A percentile compares a stretch with the other conserved stretches of the same genome.
These are phyloP conservation scores for Aspergillus olivimuriae DNA, from an alignment of 495 filamentous ascomycete genomes.

Conservation along the genomic window DNA sequence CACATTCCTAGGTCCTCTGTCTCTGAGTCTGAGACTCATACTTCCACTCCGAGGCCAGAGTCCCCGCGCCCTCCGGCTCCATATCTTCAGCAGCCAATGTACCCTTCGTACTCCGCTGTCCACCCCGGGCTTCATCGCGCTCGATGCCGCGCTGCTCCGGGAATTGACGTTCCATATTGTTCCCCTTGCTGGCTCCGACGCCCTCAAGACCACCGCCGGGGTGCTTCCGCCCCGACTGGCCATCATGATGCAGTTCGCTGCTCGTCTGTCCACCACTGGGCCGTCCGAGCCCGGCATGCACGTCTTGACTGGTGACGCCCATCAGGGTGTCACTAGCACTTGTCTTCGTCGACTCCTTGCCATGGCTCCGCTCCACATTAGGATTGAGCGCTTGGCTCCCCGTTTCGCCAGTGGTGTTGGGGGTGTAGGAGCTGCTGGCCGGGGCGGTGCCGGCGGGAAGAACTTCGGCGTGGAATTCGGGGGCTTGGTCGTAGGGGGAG, in stretches of 20 bases:
- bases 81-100: slow-evolving; percentile 36
- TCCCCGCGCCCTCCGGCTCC: slow-evolving; percentile 39
- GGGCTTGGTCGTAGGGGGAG: slow-evolving; percentile 49
- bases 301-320: slow-evolving; percentile 57
- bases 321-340: slow-evolving; percentile 48
- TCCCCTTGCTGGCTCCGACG: slow-evolving; percentile 36
- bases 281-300: slow-evolving; percentile 55
- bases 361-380: slow-evolving; percentile 29
- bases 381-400: slow-evolving; percentile 44
- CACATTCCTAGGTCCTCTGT: too few relatives aligned
- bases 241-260: slow-evolving; percentile 51
- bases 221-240: slow-evolving; percentile 46
- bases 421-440: slow-evolving; percentile 49
- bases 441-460: slow-evolving; percentile 62
- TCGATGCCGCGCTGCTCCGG: slow-evolving; percentile 27
- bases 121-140: slow-evolving; percentile 17
- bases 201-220: slow-evolving; percentile 49
- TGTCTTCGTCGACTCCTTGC: slow-evolving; percentile 35
- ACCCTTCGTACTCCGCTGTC: slow-evolving; percentile 25
- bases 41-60: slow-evolving; percentile 40
- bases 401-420: slow-evolving; percentile 42
- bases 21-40: slow-evolving; percentile 29
- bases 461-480: slow-evolving; percentile 58
- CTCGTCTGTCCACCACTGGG: slow-evolving; percentile 57
- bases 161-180: slow-evolving; percentile 21